Conservation (phyloP, 2,329 filamentous ascomycete genomes). For the Paracoccidioides lutzii region DNA sequence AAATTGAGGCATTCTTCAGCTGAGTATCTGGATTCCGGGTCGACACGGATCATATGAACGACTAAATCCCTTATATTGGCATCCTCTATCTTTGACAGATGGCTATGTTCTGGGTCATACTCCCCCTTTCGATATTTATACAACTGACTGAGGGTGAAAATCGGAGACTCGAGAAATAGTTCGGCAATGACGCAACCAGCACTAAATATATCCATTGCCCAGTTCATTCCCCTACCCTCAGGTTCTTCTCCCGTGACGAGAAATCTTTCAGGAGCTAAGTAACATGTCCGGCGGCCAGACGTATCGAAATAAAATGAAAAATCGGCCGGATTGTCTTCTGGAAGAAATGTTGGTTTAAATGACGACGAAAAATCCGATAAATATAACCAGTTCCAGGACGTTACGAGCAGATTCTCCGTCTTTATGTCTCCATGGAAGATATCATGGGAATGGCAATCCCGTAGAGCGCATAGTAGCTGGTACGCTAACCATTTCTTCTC, state of each 20-base stretch:
- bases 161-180: conserved; percentile 83
- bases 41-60: conserved; percentile 87
- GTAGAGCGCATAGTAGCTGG: conserved; percentile 79
- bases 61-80: conserved; percentile 78
- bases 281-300: conserved; percentile 81
- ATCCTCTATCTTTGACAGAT: conserved; percentile 78
- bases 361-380: conserved; percentile 92
- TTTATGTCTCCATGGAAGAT: conserved; percentile 98
- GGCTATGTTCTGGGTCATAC: conserved; percentile 72
- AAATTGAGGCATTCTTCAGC: conserved; percentile 90
- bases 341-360: conserved; percentile 86
- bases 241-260: conserved; percentile 55
- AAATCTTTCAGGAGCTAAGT: conserved; percentile 88
- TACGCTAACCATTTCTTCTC: conserved; percentile 99
- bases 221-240: conserved; percentile 53
- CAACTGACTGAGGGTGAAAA: conserved; percentile 94
- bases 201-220: conserved; percentile 99
- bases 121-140: conserved; percentile 89
- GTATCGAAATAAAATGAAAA: conserved; percentile 98
- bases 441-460: conserved; percentile 79
- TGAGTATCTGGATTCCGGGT: conserved; percentile 81
- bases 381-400: conserved; percentile 99
- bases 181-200: conserved; percentile 94
- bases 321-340: conserved; percentile 91
- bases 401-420: conserved; percentile 91